Conservation (phyloP, 169 alveolate genomes). For the Eimeria necatrix region DNA sequence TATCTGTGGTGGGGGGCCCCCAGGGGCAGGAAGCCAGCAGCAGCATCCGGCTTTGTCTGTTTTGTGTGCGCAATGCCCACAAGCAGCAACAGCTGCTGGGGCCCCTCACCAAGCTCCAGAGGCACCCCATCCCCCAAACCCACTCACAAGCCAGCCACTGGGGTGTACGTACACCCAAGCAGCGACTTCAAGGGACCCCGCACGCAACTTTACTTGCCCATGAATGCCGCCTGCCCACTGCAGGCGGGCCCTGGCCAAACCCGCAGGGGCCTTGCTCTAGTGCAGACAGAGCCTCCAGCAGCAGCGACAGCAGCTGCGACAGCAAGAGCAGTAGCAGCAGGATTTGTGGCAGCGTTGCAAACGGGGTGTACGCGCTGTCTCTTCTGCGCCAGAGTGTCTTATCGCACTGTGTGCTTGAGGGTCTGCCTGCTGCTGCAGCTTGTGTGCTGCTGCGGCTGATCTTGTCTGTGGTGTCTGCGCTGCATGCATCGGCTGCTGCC, state of each 20-base stretch:
- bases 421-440: slow-evolving; percentile 11
- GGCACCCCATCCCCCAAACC: too few relatives aligned
- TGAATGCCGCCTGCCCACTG: too few relatives aligned
- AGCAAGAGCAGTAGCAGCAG: slow-evolving; percentile 42
- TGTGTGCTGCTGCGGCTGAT: slow-evolving; percentile 36
- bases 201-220: too few relatives aligned
- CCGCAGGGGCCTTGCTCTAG: too few relatives aligned
- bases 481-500: not conserved
- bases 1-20: not conserved
- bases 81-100: not conserved
- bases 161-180: not conserved
- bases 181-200: not conserved
- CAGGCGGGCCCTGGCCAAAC: too few relatives aligned
- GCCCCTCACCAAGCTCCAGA: not conserved
- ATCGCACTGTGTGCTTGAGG: not conserved
- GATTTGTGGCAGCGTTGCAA: not conserved
- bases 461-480: not conserved
- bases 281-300: not conserved
- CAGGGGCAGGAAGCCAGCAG: not conserved
- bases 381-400: not conserved
- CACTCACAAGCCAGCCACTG: not conserved
- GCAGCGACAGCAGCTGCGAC: not conserved
- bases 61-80: not conserved
- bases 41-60: not conserved
- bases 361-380: slow-evolving; percentile 33